Evolutionary conservation across 768 basidiomycete genomes (phyloP).

Genomic region (Boletus rex-veris): DNA sequence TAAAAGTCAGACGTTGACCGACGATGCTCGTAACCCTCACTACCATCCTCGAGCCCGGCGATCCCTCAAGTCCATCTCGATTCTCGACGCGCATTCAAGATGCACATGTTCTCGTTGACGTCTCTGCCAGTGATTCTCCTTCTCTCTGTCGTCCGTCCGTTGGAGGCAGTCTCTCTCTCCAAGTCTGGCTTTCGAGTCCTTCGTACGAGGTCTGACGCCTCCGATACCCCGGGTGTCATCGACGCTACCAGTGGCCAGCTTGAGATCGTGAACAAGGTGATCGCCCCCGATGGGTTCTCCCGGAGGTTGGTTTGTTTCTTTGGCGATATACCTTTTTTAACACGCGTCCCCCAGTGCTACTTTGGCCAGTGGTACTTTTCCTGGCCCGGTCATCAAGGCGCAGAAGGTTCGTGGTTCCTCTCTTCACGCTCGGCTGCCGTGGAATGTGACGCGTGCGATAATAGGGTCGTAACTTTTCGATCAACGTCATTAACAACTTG

Average conservation of each 20-base stretch:
- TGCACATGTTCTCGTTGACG: constrained; percentile 14
- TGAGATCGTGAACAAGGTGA: constrained; percentile 39
- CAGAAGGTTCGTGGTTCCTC: constrained; percentile 33
- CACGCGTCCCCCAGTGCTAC: constrained; percentile 31
- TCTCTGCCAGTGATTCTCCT: constrained; percentile 11
- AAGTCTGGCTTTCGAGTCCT: constrained; percentile 1
- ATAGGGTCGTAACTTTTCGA: constrained; percentile 32
- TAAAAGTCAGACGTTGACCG: constrained; percentile 4
- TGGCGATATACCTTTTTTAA: not conserved
- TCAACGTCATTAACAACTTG: constrained; percentile 37
- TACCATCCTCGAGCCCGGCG: constrained; percentile 1
- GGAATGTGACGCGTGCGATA: constrained; percentile 7
- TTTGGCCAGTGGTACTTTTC: constrained; percentile 45
- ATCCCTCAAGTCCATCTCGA: constrained; percentile 13
- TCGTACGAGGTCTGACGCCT: not conserved
- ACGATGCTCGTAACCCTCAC: not conserved
- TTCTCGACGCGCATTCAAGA: constrained; percentile 18
- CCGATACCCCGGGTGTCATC: constrained; percentile 11
- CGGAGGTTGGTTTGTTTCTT: constrained; percentile 30
- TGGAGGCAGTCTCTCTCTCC: constrained; percentile 19
- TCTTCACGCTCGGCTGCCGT: not conserved
- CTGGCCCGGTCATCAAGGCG: constrained; percentile 45
- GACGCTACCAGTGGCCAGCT: constrained; percentile 32
- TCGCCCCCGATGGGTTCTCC: constrained; percentile 50
- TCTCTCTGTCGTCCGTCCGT: constrained; percentile 10